Conservation (phyloP, 2,329 filamentous ascomycete genomes). For the Cryphonectria naterciae region DNA sequence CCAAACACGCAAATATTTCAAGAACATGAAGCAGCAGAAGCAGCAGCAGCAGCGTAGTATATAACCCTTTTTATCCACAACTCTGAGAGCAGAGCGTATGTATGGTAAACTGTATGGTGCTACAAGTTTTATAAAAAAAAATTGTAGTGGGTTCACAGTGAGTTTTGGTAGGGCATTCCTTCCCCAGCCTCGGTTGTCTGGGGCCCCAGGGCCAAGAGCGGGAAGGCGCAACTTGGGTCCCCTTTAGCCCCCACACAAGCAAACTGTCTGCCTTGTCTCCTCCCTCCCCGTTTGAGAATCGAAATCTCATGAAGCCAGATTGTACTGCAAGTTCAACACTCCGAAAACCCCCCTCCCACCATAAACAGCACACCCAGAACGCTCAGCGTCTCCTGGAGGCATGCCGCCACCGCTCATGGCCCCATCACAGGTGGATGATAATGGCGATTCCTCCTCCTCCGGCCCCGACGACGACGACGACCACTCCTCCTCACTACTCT, state of each 20-base stretch:
- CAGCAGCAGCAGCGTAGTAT: too few species aligned
- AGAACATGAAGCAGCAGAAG: too few species aligned
- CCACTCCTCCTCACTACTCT: neutral
- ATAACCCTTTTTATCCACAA: too few species aligned
- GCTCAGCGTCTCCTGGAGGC: neutral
- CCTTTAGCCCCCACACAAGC: neutral
- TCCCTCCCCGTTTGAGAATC: neutral
- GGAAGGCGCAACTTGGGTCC: neutral
- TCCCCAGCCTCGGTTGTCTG: conserved; percentile 2
- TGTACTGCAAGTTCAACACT: neutral
- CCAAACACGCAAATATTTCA: too few species aligned
- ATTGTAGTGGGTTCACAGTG: neutral
- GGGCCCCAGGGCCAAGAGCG: neutral
- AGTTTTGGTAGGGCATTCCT: neutral
- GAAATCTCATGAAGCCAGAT: neutral
- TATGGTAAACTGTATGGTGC: neutral
- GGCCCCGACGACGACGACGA: too few species aligned
- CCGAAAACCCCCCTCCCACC: neutral
- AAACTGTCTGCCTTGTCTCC: neutral
- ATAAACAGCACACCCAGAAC: neutral
- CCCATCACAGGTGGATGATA: neutral
- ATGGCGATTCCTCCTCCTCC: neutral
- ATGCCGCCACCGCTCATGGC: neutral
- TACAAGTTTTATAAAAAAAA: neutral
- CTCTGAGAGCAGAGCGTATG: neutral